Conservation (phyloP, 345 rosid genomes). For the Salix arbutifolia region DNA sequence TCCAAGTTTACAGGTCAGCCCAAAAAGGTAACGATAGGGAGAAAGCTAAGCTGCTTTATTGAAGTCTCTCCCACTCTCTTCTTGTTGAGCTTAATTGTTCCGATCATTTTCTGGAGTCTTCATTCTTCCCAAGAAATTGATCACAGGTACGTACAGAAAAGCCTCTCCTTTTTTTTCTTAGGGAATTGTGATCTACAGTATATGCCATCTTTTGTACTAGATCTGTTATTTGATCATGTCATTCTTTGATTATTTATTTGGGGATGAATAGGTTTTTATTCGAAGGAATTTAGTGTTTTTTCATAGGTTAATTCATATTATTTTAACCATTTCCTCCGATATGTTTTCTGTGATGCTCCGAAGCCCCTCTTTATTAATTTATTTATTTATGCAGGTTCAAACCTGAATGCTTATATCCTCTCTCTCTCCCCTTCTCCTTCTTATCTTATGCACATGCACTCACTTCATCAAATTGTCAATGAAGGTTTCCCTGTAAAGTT, state of each 20-base stretch:
- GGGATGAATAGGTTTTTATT: background rate
- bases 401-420: background rate
- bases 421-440: too few relatives aligned
- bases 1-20: constrained; percentile 30
- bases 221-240: background rate
- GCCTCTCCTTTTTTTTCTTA: background rate
- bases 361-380: background rate
- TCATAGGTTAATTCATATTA: too few relatives aligned
- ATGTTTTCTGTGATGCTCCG: background rate
- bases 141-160: background rate
- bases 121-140: background rate
- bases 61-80: too few relatives aligned
- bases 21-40: background rate
- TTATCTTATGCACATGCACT: background rate
- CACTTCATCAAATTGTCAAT: too few relatives aligned
- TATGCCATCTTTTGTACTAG: background rate
- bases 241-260: background rate
- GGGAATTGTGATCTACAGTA: background rate
- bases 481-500: background rate
- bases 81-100: too few relatives aligned
- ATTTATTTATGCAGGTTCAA: too few relatives aligned
- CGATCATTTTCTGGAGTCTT: background rate
- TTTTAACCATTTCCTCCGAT: background rate
- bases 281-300: background rate
- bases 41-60: background rate